Conservation (phyloP, 805 yeast genomes). For the Teunomyces barrocoloradensis region DNA sequence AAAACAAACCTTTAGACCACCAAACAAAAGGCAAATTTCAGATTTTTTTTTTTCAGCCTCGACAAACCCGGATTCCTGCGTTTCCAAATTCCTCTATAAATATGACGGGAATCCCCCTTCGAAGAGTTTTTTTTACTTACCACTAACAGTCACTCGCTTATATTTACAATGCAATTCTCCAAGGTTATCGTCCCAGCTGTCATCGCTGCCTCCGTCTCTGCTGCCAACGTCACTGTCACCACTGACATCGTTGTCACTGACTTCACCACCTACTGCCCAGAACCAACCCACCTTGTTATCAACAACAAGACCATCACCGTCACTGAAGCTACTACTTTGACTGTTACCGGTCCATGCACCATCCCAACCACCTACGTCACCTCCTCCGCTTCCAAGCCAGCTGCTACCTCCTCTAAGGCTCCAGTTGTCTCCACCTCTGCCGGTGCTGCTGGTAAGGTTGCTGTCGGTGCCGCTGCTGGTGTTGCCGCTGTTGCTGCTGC, state of each 20-base stretch:
- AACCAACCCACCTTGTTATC: conserved; percentile 61
- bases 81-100: conserved; percentile 4
- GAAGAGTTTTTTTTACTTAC: background rate
- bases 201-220: conserved; percentile 43
- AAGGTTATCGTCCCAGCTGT: conserved; percentile 37
- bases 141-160: conserved; percentile 2
- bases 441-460: conserved; percentile 40
- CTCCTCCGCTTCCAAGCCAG: conserved; percentile 10
- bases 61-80: background rate
- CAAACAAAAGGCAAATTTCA: background rate
- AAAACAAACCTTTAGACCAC: background rate
- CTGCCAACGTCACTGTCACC: conserved; percentile 48
- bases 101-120: background rate
- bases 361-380: conserved; percentile 46
- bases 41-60: background rate
- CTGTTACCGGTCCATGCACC: conserved; percentile 88
- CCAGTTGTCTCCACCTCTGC: conserved; percentile 31
- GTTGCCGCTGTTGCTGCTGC: conserved; percentile 50
- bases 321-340: conserved; percentile 75
- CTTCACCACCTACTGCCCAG: conserved; percentile 82
- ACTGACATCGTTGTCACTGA: conserved; percentile 61
- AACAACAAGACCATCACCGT: conserved; percentile 72
- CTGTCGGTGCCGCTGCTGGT: conserved; percentile 51
- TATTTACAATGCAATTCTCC: conserved; percentile 36
- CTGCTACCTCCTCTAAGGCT: conserved; percentile 16